phyloP scores from a whole-genome alignment of 73 alveolate genomes.

The Stentor roeselii region DNA sequence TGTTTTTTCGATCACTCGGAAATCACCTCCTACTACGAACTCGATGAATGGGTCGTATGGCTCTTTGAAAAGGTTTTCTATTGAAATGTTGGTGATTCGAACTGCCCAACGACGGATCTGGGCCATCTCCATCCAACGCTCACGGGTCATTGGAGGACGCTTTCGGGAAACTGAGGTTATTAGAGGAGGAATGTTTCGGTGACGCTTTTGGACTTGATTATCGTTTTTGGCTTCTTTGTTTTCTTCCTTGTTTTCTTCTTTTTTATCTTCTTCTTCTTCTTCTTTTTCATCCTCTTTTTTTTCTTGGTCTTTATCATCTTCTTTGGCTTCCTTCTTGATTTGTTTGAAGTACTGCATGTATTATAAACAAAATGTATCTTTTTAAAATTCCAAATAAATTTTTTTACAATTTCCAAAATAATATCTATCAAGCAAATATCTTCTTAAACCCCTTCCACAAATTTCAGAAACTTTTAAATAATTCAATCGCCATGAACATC shows the following conservation, averaged over 20 bases:
- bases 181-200: conserved; percentile 23
- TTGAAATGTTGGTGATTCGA: background rate
- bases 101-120: conserved; percentile 28
- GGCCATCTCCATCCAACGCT: conserved; percentile 29
- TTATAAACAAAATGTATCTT: too few species aligned
- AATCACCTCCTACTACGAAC: conserved; percentile 27
- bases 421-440: too few species aligned
- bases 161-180: background rate
- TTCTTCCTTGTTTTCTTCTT: conserved; percentile 18
- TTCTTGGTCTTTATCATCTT: conserved; percentile 2
- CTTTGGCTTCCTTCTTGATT: background rate
- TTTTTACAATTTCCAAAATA: too few species aligned
- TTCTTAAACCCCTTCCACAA: too few species aligned
- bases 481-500: too few species aligned
- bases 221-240: conserved; percentile 16
- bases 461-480: too few species aligned
- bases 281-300: conserved; percentile 14
- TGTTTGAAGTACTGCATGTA: background rate
- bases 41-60: conserved; percentile 27
- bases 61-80: conserved; percentile 6
- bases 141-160: conserved; percentile 29
- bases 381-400: too few species aligned
- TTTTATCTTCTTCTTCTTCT: conserved; percentile 25
- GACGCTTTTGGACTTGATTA: background rate
- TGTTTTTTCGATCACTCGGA: background rate